Evolutionary conservation across 2,329 filamentous ascomycete species (phyloP).

Genomic region (Arthrobotrys entomopaga): DNA sequence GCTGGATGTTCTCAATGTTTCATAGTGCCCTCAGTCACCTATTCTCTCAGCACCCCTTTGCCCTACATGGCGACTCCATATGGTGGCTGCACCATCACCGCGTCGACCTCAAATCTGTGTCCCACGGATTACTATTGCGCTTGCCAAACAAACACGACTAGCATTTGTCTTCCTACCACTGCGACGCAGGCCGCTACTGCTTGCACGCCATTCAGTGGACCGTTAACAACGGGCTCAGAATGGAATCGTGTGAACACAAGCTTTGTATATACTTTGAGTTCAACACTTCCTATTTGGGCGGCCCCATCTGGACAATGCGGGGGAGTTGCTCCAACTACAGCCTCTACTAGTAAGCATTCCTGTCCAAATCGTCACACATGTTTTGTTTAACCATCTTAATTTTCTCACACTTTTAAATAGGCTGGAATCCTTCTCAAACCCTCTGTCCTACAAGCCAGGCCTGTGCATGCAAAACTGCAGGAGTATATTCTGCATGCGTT

Average conservation of each 20-base stretch:
- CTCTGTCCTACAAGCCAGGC: conserved; percentile 9
- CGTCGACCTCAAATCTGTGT: conserved; percentile 21
- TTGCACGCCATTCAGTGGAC: conserved; percentile 14
- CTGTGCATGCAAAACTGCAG: conserved; percentile 19
- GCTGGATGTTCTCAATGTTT: conserved; percentile 11
- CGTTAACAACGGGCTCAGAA: conserved; percentile 1
- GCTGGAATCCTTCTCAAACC: conserved; percentile 24
- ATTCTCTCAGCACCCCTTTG: background rate
- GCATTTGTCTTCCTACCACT: conserved; percentile 38
- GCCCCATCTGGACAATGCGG: conserved; percentile 38
- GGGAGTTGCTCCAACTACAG: conserved; percentile 4
- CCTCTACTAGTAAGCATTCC: conserved; percentile 21
- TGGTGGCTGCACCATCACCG: conserved; percentile 3
- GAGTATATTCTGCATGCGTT: conserved; percentile 17
- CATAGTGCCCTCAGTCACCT: background rate
- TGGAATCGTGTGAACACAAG: background rate
- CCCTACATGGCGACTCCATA: conserved; percentile 37
- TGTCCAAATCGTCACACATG: too few relatives aligned
- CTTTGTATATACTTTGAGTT: conserved; percentile 13
- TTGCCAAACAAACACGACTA: conserved; percentile 23
- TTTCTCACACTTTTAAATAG: conserved; percentile 4
- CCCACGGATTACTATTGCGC: conserved; percentile 21
- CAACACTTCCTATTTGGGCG: background rate
- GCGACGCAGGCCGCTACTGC: background rate
- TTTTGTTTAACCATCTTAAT: background rate